Percentiles rank a stretch among this genome's conserved stretches.
Evolutionary conservation across 164 flowering plant species (phyloP).

Genomic region (Stephania japonica): DNA sequence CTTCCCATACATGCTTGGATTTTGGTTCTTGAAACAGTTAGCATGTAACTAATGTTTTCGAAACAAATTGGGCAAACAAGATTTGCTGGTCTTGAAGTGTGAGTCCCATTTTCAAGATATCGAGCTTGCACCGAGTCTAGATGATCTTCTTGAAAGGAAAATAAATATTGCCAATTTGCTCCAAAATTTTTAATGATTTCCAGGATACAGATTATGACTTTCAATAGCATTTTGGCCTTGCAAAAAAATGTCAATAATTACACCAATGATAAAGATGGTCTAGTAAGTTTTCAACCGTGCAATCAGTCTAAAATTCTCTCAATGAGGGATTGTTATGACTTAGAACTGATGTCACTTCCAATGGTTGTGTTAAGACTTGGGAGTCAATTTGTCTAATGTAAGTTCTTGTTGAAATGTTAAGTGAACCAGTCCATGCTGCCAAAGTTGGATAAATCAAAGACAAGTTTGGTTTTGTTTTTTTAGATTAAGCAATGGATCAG

Average conservation of each 20-base stretch:
- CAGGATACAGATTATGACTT: background rate
- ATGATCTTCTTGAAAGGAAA: background rate
- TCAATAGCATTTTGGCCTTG: background rate
- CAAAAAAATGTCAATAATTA: background rate
- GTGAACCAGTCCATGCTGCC: background rate
- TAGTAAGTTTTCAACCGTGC: background rate
- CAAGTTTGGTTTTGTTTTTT: background rate
- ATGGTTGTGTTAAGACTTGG: background rate
- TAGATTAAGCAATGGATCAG: background rate
- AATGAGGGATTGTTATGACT: background rate
- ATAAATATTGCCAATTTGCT: background rate
- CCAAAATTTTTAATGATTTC: background rate
- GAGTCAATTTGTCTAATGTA: background rate
- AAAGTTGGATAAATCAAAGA: background rate
- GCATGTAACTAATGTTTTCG: background rate
- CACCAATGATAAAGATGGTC: background rate
- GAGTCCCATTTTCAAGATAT: background rate
- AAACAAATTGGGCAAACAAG: background rate
- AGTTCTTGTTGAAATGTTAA: background rate
- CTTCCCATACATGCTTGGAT: slow-evolving; percentile 2
- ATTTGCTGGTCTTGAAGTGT: background rate
- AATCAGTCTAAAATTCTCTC: background rate
- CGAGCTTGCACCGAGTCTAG: background rate
- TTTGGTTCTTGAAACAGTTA: background rate
- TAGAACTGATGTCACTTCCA: background rate